Evolutionary conservation across 257 asterid species (phyloP).

Genomic region (Solanum appendiculatum): DNA sequence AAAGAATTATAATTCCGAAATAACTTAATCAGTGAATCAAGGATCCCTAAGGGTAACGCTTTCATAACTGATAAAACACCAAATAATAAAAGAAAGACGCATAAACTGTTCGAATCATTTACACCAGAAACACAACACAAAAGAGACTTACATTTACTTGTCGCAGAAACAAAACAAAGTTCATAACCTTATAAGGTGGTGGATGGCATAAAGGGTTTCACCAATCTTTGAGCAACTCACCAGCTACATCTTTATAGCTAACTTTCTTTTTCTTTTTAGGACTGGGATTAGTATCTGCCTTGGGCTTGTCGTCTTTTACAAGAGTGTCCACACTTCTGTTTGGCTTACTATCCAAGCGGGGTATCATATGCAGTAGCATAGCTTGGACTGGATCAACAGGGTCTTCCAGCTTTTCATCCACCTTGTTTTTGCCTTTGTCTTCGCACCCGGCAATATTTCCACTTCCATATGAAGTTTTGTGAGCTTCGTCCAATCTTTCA

Average conservation of each 20-base stretch:
- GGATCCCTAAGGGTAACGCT: not conserved
- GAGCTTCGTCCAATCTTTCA: conserved; percentile 4
- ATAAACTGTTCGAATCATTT: not conserved
- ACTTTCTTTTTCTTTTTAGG: conserved; percentile 74
- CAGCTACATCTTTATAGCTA: conserved; percentile 74
- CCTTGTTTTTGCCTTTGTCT: not conserved
- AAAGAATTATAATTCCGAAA: not conserved
- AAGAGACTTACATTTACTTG: not conserved
- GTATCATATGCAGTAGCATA: conserved; percentile 50
- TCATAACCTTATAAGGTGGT: not conserved
- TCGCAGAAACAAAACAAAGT: not conserved
- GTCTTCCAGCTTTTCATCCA: conserved; percentile 19
- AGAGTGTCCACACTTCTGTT: not conserved
- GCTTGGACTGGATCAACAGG: conserved; percentile 58
- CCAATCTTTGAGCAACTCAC: conserved; percentile 68
- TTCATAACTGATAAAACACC: not conserved
- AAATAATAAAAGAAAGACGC: not conserved
- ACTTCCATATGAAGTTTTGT: conserved; percentile 8
- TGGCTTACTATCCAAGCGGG: conserved; percentile 23
- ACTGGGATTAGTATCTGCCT: conserved; percentile 15
- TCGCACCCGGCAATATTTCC: conserved; percentile 6
- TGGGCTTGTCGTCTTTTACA: conserved; percentile 14
- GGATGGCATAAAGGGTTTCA: conserved; percentile 13
- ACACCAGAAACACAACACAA: not conserved
- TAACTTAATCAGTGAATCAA: not conserved